Evolutionary conservation across 345 rosid genomes (phyloP).

Genomic region (Schrenkiella parvula): DNA sequence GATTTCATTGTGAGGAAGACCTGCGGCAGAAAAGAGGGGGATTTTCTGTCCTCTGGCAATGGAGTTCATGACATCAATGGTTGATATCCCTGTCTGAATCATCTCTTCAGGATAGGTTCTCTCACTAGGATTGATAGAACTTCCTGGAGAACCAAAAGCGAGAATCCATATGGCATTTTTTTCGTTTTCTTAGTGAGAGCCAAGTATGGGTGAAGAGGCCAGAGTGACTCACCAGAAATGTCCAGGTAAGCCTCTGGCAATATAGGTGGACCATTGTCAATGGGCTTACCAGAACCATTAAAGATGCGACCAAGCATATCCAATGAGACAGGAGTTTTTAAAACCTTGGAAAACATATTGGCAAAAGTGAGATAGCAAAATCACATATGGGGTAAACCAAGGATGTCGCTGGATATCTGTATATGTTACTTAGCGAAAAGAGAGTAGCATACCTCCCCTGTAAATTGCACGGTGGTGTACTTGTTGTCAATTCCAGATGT

Average conservation of each 20-base stretch:
- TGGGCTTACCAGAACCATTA: slow-evolving; percentile 90
- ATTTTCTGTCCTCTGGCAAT: no score
- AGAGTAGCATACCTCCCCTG: slow-evolving; percentile 57
- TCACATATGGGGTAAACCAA: not conserved
- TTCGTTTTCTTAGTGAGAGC: not conserved
- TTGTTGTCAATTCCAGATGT: slow-evolving; percentile 86
- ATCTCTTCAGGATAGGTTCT: no score
- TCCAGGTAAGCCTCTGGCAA: slow-evolving; percentile 90
- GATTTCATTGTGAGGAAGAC: no score
- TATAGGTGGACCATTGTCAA: slow-evolving; percentile 88
- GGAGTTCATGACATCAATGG: no score
- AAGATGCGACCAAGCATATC: slow-evolving; percentile 94
- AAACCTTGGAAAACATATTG: slow-evolving; percentile 43
- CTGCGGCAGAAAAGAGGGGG: no score
- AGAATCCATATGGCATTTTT: not conserved
- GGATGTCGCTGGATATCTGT: no score
- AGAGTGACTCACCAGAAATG: slow-evolving; percentile 53
- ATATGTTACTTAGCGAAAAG: no score
- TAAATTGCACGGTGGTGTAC: slow-evolving; percentile 72
- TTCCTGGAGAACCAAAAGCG: not conserved
- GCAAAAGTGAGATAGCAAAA: not conserved
- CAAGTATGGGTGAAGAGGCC: not conserved
- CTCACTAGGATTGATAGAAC: no score
- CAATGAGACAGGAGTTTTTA: slow-evolving; percentile 82
- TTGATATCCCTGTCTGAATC: no score